phyloP scores from a whole-genome alignment of 129 eudicot genomes.

The carrot (Daucus carota) region DNA sequence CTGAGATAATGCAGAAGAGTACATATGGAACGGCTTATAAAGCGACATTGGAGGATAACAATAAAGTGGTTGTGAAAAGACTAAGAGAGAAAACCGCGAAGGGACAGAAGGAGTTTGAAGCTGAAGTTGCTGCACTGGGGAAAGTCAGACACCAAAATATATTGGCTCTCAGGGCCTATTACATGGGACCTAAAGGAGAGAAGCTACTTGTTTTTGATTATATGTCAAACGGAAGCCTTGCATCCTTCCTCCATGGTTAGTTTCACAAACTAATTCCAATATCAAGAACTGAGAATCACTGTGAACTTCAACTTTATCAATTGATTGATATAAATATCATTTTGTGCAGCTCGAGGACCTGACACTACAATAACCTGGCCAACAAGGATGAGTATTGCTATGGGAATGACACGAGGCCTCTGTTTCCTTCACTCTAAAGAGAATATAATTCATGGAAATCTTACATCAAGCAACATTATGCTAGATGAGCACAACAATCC shows the following conservation, averaged over 20 bases:
- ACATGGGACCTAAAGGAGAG: constrained; percentile 92
- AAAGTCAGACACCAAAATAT: constrained; percentile 66
- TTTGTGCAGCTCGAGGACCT: constrained; percentile 66
- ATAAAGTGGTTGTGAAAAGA: constrained; percentile 83
- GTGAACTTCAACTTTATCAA: not conserved
- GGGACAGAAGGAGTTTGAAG: constrained; percentile 71
- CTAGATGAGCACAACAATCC: constrained; percentile 55
- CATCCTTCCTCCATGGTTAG: constrained; percentile 92
- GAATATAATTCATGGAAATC: constrained; percentile 53
- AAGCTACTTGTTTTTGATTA: constrained; percentile 92
- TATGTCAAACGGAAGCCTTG: constrained; percentile 80
- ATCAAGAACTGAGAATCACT: not conserved
- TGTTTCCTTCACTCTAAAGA: constrained; percentile 55
- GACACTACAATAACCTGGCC: constrained; percentile 68
- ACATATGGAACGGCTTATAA: constrained; percentile 82
- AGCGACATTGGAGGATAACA: constrained; percentile 85
- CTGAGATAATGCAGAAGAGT: constrained; percentile 93
- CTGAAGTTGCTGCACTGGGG: constrained; percentile 62
- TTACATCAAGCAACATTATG: constrained; percentile 60
- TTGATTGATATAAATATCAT: not conserved
- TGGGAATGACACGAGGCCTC: constrained; percentile 64
- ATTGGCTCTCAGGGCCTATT: constrained; percentile 79
- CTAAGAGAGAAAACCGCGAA: constrained; percentile 79
- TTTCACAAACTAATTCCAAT: not conserved
- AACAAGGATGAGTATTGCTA: constrained; percentile 65